Percentiles rank a stretch among this genome's conserved stretches.
Conservation (phyloP, 306 rosid genomes). For the Cyclanthera cordifolia region DNA sequence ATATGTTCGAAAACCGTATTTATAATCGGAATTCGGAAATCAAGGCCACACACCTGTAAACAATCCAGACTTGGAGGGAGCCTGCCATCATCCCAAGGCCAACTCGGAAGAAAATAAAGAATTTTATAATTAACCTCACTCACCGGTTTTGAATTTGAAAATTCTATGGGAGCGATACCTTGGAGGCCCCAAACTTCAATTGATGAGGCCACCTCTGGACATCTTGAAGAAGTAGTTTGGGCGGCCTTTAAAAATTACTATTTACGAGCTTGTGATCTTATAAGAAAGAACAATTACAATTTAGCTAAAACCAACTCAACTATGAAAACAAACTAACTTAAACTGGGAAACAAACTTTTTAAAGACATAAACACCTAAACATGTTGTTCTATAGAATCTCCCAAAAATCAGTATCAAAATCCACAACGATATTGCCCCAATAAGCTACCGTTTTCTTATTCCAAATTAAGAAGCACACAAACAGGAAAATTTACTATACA, state of each 20-base stretch:
- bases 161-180: too few relatives aligned
- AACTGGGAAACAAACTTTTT: background rate
- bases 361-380: background rate
- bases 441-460: background rate
- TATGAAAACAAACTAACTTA: background rate
- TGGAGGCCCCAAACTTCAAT: too few relatives aligned
- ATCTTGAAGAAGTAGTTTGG: background rate
- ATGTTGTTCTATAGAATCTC: background rate
- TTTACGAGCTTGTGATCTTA: background rate
- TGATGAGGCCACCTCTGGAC: too few relatives aligned
- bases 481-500: background rate
- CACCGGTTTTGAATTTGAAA: too few relatives aligned
- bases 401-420: background rate
- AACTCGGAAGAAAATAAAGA: too few relatives aligned
- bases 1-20: background rate
- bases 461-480: background rate
- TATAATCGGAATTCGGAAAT: too few relatives aligned
- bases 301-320: background rate
- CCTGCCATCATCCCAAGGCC: too few relatives aligned
- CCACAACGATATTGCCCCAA: background rate
- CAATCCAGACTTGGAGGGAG: too few relatives aligned
- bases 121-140: too few relatives aligned
- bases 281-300: background rate
- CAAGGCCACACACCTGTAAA: too few relatives aligned
- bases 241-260: background rate